Evolutionary conservation across 2,329 filamentous ascomycete genomes (phyloP).

Genomic region (Hymenoscyphus occultus): DNA sequence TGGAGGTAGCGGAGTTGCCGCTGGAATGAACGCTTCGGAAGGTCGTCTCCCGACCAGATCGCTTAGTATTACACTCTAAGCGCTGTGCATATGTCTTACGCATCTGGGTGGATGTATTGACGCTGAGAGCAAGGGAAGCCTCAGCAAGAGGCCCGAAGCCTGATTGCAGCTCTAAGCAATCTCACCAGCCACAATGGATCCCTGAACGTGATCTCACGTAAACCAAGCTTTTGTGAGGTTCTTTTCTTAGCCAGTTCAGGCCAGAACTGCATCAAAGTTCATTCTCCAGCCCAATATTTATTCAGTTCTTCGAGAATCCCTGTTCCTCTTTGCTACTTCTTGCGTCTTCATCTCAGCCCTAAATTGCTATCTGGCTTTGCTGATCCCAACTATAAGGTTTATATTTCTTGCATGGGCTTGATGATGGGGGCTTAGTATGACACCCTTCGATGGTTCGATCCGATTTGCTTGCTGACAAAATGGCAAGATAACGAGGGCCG

Average conservation of each 20-base stretch:
- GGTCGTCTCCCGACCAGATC: neutral
- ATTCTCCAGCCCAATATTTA: neutral
- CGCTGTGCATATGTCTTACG: neutral
- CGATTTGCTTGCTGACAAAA: constrained; percentile 2
- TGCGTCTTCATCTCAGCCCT: constrained; percentile 1
- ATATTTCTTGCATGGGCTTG: neutral
- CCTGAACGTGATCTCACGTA: neutral
- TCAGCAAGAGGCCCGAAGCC: neutral
- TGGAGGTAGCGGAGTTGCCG: neutral
- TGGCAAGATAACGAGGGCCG: constrained; percentile 1
- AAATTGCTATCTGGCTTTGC: neutral
- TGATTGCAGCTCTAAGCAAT: constrained; percentile 1
- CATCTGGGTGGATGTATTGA: neutral
- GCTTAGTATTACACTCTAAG: neutral
- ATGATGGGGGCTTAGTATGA: constrained; percentile 4
- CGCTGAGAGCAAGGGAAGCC: neutral
- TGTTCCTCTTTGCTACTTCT: neutral
- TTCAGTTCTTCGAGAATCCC: neutral
- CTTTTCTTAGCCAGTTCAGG: neutral
- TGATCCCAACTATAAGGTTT: neutral
- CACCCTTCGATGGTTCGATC: neutral
- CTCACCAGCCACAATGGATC: neutral
- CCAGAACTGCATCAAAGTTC: neutral
- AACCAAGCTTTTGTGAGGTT: neutral
- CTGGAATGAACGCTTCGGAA: neutral